A percentile compares a stretch with the other conserved stretches of the same genome.
Conservation (phyloP, 192 early-diverging fungal species). For the Coemansia sp. region DNA sequence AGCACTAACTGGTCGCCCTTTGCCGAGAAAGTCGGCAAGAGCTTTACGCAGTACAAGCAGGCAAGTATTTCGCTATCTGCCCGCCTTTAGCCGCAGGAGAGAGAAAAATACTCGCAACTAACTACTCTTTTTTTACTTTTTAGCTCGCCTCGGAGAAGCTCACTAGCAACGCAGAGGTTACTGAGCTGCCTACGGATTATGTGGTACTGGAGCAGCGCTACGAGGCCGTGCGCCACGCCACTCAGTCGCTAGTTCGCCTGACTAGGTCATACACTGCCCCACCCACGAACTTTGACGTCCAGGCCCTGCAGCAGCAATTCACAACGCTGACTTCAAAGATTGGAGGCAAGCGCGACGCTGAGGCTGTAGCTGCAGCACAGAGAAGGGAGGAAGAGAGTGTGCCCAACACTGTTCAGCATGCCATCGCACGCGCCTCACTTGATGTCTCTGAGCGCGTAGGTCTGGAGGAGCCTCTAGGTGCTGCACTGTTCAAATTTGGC, state of each 20-base stretch:
- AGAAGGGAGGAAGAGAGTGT: constrained; percentile 37
- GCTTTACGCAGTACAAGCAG: constrained; percentile 60
- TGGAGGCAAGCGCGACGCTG: constrained; percentile 55
- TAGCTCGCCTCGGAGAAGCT: constrained; percentile 92
- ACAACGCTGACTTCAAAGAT: constrained; percentile 56
- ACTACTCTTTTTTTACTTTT: constrained; percentile 1
- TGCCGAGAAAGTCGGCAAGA: constrained; percentile 49
- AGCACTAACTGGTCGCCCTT: constrained; percentile 54
- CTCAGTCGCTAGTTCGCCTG: constrained; percentile 69
- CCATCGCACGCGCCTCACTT: constrained; percentile 69
- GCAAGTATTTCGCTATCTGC: constrained; percentile 9
- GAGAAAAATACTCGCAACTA: no score
- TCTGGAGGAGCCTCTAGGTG: constrained; percentile 83
- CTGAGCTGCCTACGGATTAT: constrained; percentile 94
- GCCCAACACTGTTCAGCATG: constrained; percentile 73
- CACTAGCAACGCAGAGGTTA: constrained; percentile 79
- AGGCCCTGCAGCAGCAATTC: constrained; percentile 67
- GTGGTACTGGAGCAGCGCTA: constrained; percentile 77
- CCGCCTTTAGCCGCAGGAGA: neutral
- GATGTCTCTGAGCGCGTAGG: constrained; percentile 70
- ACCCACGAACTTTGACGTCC: constrained; percentile 72
- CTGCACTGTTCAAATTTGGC: constrained; percentile 85
- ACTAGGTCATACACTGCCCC: constrained; percentile 74
- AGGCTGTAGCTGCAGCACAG: constrained; percentile 57
- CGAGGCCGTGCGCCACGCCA: constrained; percentile 28